Evolutionary conservation across 225 moss, liverwort and hornwort genomes (phyloP).

Genomic region (Anthoceros angustus): DNA sequence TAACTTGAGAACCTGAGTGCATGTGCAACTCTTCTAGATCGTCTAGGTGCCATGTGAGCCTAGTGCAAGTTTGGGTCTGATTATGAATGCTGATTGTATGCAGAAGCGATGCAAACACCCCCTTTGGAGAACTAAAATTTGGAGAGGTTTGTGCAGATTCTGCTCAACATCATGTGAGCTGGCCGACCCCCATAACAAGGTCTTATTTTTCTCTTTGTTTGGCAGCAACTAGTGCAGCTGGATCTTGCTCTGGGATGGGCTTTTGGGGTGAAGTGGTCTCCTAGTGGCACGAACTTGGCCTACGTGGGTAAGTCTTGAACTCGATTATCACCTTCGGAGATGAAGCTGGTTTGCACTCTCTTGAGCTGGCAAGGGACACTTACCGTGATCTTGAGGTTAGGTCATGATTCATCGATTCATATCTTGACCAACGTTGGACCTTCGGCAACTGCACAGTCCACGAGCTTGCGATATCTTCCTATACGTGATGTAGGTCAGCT

Average conservation of each 20-base stretch:
- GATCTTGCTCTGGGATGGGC: conserved; percentile 92
- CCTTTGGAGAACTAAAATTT: conserved; percentile 83
- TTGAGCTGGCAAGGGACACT: background rate
- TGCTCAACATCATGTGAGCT: conserved; percentile 5
- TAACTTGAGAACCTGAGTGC: background rate
- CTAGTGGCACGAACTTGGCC: conserved; percentile 76
- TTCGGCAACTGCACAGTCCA: conserved; percentile 54
- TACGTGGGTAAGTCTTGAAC: conserved; percentile 53
- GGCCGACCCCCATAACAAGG: too few species aligned
- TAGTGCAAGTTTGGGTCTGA: background rate
- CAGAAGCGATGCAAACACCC: conserved; percentile 79
- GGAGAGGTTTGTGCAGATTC: conserved; percentile 51
- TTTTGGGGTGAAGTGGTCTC: conserved; percentile 92
- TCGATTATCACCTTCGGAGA: background rate
- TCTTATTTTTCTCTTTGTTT: conserved; percentile 10
- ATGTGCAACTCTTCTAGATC: background rate
- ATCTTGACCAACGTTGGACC: conserved; percentile 76
- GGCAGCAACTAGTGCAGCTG: conserved; percentile 75
- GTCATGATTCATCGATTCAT: conserved; percentile 95
- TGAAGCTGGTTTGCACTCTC: background rate
- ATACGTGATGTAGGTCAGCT: conserved; percentile 99
- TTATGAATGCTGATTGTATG: background rate
- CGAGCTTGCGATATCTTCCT: conserved; percentile 78
- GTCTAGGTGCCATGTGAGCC: too few species aligned
- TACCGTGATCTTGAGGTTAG: conserved; percentile 25